Evolutionary conservation across 1,139 yeast species (phyloP), one percentile per base, ranked within the genome.

Genomic region (Starmera stellimalicola): DNA sequence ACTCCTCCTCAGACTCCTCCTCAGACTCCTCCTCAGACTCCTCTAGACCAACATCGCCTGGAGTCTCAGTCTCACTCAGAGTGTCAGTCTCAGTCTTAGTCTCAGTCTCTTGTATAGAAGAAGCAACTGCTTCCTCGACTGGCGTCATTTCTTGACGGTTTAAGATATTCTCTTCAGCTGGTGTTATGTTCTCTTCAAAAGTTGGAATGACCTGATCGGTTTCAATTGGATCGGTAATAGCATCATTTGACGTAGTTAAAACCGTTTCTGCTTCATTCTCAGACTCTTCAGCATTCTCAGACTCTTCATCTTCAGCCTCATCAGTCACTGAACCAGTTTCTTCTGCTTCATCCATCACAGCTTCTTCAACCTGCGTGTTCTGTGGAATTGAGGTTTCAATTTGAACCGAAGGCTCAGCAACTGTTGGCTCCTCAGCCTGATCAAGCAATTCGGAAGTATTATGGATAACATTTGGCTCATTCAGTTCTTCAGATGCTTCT

Each of bases 31-130:
- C 8, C 9, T 25, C 16, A 15, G 27, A 32, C 4, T 34, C 34
- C 16, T 34, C 10, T 5, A 23, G n/a, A 1, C 30, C 35, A 24
- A 37, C 41, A 2, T 35, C 36, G n/a, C 29, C 9, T 8, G 6
- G 12, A 12, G 8, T 3, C 3, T 6, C 27, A 7, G 4, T 6
- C 15, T 6, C 16, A 8, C 12, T 23, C 11, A 8, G 10, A 20
- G 11, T n/a, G n/a, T n/a, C 23, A 20, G 8, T 9, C 11, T 20
- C 23, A 20, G 11, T 20, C 11, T 20, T 20, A 20, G 23, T 20
- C 8, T 9, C 23, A 20, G 23, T 20, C 11, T 20, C 23, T 9
- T 9, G 8, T 20, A 20, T 11, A 20, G 23, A 11, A 9, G n/a
- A n/a, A n/a, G n/a, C n/a, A n/a, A n/a, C n/a, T 22, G 2, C 2